Evolutionary conservation across 805 yeast genomes (phyloP).

Genomic region (Starmerella bombi): DNA sequence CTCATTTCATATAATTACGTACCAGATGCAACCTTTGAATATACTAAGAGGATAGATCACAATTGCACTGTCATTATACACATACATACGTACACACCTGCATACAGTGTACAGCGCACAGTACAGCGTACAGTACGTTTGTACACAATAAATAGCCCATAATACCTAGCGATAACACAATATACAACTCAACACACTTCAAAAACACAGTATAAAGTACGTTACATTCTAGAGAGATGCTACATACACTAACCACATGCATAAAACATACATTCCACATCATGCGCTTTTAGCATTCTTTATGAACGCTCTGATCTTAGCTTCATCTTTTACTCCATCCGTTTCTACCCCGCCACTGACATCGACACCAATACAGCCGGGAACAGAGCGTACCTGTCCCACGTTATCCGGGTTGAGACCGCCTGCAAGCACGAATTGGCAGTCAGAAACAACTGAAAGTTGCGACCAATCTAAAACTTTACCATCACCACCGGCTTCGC

Average conservation of each 20-base stretch:
- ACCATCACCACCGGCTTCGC: slow-evolving; percentile 90
- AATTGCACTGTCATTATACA: no score
- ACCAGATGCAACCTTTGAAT: no score
- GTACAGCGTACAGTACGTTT: no score
- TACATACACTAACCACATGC: not conserved
- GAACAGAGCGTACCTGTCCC: slow-evolving; percentile 33
- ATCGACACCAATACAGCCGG: slow-evolving; percentile 76
- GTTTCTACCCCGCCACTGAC: slow-evolving; percentile 93
- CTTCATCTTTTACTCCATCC: slow-evolving; percentile 51
- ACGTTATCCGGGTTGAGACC: slow-evolving; percentile 76
- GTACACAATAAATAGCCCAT: no score
- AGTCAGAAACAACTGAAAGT: slow-evolving; percentile 21
- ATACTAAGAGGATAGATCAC: no score
- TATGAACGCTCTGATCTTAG: slow-evolving; percentile 50
- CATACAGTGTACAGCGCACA: no score
- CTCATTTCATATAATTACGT: no score
- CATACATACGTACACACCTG: not conserved
- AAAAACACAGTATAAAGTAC: no score
- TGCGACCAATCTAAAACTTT: slow-evolving; percentile 57
- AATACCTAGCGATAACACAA: no score
- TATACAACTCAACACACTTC: no score
- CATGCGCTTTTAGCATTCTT: slow-evolving; percentile 32
- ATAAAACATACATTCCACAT: no score
- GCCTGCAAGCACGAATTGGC: slow-evolving; percentile 64
- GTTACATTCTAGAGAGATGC: no score